phyloP scores from a whole-genome alignment of 768 basidiomycete species.

The Lentinula aciculospora region DNA sequence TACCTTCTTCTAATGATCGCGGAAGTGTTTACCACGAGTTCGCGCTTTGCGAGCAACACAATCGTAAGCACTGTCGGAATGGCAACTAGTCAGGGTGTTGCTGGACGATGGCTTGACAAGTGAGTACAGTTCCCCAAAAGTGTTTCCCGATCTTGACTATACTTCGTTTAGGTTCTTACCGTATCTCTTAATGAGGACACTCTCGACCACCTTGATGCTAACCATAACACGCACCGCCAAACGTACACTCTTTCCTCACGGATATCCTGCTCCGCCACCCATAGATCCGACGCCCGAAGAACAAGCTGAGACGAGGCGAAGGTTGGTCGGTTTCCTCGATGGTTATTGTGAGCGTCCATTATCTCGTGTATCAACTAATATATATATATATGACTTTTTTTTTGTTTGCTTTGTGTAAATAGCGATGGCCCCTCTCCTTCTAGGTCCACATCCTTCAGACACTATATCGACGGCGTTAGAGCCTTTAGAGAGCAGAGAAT shows the following conservation, averaged over 20 bases:
- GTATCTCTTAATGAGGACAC: slow-evolving; percentile 51
- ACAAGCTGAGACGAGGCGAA: slow-evolving; percentile 51
- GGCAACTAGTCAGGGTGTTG: slow-evolving; percentile 15
- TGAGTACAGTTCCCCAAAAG: slow-evolving; percentile 18
- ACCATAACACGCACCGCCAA: slow-evolving; percentile 52
- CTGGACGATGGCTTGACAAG: slow-evolving; percentile 48
- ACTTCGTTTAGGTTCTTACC: slow-evolving; percentile 55
- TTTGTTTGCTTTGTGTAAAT: slow-evolving; percentile 10
- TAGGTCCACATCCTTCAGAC: slow-evolving; percentile 45
- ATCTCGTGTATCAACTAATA: too few species aligned
- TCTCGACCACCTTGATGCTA: slow-evolving; percentile 49
- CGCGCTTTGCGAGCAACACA: slow-evolving; percentile 43
- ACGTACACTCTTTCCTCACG: slow-evolving; percentile 79
- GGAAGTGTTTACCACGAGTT: slow-evolving; percentile 41
- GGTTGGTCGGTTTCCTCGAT: slow-evolving; percentile 29
- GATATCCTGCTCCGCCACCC: slow-evolving; percentile 74
- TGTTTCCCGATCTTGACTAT: not conserved
- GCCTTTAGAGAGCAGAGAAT: slow-evolving; percentile 53
- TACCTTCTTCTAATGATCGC: slow-evolving; percentile 40
- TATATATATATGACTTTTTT: too few species aligned
- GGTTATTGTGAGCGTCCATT: slow-evolving; percentile 24
- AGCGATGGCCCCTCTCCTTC: slow-evolving; percentile 41
- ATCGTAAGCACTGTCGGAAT: slow-evolving; percentile 42
- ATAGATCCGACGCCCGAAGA: slow-evolving; percentile 76
- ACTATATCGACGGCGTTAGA: slow-evolving; percentile 55